Base-by-base conservation (phyloP, 2,329 filamentous ascomycete species). In the Aphanocladium album region DNA sequence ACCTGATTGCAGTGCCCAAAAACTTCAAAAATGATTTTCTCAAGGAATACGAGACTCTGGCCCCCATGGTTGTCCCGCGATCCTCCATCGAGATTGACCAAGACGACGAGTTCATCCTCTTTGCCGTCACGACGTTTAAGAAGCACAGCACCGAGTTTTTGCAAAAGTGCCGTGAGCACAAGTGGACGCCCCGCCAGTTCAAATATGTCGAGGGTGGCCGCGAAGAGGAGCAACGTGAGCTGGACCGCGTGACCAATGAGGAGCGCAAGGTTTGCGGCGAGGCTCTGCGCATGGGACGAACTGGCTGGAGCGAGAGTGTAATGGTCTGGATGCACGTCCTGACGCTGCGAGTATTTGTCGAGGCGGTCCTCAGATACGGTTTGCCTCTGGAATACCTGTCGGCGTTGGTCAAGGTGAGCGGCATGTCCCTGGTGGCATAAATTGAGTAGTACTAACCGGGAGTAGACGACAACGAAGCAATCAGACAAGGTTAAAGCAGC, bases 261-360 rank as follows among this genome's bases (percentile, higher is more conserved):
- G 93, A 96, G 79, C 85, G 89, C 74, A 96, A 95, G 77, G 82
- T 96, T 2, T 96, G 92, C 86, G 92, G 91, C 12, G 93, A 99
- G 77, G 92, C 93, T 3, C 75, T 99, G 70, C 84, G 92, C 65
- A 82, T 97, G 68, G 91, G 89, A 16, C 83, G 93, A 64, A 96
- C 91, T n/a, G 92, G 91, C 17, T 99, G 95, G 86, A 93, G 91
- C 71, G 95, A 99, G 77, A 89, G 89, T 64, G 91, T 96, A 66
- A 96, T 96, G 91, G 89, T 93, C 58, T 96, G 93, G 91, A 84
- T 96, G 54, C 95, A 99, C 72, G 89, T 96, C 30, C 80, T 98
- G 70, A 90, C 93, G 7, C 77, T 99, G 69, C 83, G 95, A 58
- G 93, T 98, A 21, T 99, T 98, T 75, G 95, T 99, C 21, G 95